A percentile compares a stretch with the other conserved stretches of the same genome.
Conservation (phyloP, 495 filamentous ascomycete genomes). For the Trichoderma asperelloides region DNA sequence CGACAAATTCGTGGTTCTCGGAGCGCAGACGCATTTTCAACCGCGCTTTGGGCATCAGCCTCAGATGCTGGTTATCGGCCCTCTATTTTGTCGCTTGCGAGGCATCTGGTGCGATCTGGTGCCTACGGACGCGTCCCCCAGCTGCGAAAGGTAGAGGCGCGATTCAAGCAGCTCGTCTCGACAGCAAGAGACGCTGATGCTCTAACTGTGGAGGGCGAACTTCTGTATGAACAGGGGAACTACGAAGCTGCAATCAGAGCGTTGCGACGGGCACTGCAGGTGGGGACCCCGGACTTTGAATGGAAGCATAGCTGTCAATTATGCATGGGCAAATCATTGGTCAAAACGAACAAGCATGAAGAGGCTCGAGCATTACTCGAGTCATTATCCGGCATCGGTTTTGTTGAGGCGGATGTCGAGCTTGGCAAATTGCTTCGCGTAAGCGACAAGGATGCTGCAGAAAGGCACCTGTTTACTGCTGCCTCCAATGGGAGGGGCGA, state of each 20-base stretch:
- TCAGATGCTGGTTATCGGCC: constrained; percentile 3
- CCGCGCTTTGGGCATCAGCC: constrained; percentile 8
- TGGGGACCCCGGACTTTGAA: constrained; percentile 3
- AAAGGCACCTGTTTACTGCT: neutral
- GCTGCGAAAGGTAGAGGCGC: neutral
- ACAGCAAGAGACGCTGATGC: constrained; percentile 6
- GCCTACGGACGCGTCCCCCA: neutral
- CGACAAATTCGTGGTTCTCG: neutral
- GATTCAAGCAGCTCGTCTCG: constrained; percentile 3
- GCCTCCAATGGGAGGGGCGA: neutral
- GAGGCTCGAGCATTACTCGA: neutral
- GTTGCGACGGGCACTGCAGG: constrained; percentile 1
- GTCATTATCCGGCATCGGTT: neutral
- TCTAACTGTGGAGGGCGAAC: constrained; percentile 7
- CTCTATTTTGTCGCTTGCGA: neutral
- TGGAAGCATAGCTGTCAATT: constrained; percentile 9
- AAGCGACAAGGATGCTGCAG: constrained; percentile 5
- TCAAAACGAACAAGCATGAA: neutral
- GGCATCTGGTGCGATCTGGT: neutral
- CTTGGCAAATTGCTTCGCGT: constrained; percentile 2
- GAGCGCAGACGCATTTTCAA: neutral
- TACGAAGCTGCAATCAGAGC: neutral
- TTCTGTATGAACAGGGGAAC: neutral
- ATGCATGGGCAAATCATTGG: constrained; percentile 2
- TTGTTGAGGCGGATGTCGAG: neutral